Percentiles rank a stretch among this genome's conserved stretches.
Evolutionary conservation across 768 basidiomycete species (phyloP).

Genomic region (Pisolithus marmoratus): DNA sequence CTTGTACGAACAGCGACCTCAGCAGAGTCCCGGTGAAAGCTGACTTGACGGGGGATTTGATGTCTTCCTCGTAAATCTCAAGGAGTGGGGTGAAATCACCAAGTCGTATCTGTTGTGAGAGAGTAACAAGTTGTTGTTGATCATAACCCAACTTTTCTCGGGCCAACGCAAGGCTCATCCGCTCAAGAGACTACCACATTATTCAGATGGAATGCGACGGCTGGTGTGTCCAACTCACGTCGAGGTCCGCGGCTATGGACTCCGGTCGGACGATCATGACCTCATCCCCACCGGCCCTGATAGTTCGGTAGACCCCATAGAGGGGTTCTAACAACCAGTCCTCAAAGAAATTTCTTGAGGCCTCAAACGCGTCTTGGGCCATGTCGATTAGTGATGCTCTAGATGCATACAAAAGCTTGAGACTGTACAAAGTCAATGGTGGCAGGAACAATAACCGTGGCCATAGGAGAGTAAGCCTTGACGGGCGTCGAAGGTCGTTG

Average conservation of each 20-base stretch:
- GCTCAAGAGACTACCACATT: conserved; percentile 67
- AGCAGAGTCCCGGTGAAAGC: conserved; percentile 76
- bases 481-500: conserved; percentile 56
- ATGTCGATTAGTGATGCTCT: conserved; percentile 53
- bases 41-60: conserved; percentile 80
- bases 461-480: conserved; percentile 68
- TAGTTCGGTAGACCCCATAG: conserved; percentile 74
- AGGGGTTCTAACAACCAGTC: conserved; percentile 87
- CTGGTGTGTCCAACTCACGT: conserved; percentile 40
- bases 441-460: conserved; percentile 76
- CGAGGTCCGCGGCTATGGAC: conserved; percentile 79
- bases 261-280: conserved; percentile 73
- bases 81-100: conserved; percentile 89
- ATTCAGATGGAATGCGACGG: background rate
- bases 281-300: conserved; percentile 73
- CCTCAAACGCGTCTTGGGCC: conserved; percentile 56
- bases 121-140: conserved; percentile 53
- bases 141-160: conserved; percentile 70
- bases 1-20: conserved; percentile 82
- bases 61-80: conserved; percentile 86
- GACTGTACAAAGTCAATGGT: conserved; percentile 50
- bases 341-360: conserved; percentile 63
- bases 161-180: conserved; percentile 86
- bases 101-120: conserved; percentile 60
- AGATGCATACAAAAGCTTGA: conserved; percentile 50